Evolutionary conservation across 2,329 filamentous ascomycete species (phyloP).

Genomic region (Iodosphaeria phyllophila): DNA sequence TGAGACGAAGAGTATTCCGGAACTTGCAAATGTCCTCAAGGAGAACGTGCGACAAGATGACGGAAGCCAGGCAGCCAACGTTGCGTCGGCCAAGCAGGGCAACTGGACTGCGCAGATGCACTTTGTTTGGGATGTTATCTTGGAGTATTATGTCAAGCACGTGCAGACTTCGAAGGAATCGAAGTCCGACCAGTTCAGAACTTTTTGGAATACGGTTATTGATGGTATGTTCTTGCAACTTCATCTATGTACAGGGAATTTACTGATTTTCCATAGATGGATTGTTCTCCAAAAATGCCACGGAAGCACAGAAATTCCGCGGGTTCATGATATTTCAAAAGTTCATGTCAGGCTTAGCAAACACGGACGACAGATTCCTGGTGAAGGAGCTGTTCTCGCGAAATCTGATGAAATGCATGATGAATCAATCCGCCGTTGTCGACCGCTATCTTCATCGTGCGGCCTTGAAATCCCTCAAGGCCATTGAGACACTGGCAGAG

Average conservation of each 20-base stretch:
- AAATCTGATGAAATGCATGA: slow-evolving; percentile 64
- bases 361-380: slow-evolving; percentile 23
- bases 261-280: slow-evolving; percentile 34
- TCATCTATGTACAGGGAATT: background rate
- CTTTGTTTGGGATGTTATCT: slow-evolving; percentile 72
- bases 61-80: slow-evolving; percentile 21
- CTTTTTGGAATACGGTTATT: slow-evolving; percentile 75
- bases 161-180: slow-evolving; percentile 6
- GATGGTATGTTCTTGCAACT: slow-evolving; percentile 44
- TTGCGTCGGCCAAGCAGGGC: slow-evolving; percentile 39
- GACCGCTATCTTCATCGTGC: slow-evolving; percentile 67
- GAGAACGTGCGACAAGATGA: slow-evolving; percentile 43
- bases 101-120: slow-evolving; percentile 67
- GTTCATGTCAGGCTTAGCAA: slow-evolving; percentile 35
- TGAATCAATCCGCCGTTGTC: slow-evolving; percentile 63
- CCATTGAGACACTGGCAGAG: slow-evolving; percentile 46
- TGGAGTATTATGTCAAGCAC: slow-evolving; percentile 31
- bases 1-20: slow-evolving; percentile 45
- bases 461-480: slow-evolving; percentile 57
- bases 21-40: slow-evolving; percentile 61
- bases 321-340: slow-evolving; percentile 78
- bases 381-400: slow-evolving; percentile 53
- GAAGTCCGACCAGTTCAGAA: slow-evolving; percentile 35
- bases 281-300: slow-evolving; percentile 65
- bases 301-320: slow-evolving; percentile 77